Conservation (phyloP, 2,329 filamentous ascomycete genomes). For the Cercospora sesami region DNA sequence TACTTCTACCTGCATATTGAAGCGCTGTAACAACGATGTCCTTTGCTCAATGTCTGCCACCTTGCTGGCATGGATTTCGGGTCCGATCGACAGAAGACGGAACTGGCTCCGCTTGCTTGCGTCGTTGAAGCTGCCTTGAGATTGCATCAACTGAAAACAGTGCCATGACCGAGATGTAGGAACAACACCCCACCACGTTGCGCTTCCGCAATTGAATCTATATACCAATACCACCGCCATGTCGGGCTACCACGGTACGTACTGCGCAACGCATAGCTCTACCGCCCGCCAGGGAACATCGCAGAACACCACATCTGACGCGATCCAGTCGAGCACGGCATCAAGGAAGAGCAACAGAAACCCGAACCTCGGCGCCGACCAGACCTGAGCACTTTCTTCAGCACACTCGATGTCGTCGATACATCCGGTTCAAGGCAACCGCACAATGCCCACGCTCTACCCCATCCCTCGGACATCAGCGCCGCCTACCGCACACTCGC, state of each 20-base stretch:
- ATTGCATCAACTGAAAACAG: background rate
- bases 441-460: conserved; percentile 59
- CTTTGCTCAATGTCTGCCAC: background rate
- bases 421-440: conserved; percentile 52
- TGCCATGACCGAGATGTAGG: background rate
- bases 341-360: conserved; percentile 12
- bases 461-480: conserved; percentile 61
- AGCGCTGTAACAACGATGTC: background rate
- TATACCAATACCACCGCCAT: background rate
- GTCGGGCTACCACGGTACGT: conserved; percentile 12
- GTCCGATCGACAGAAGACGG: background rate
- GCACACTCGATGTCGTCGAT: conserved; percentile 59
- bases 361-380: conserved; percentile 51
- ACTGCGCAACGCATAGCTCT: background rate
- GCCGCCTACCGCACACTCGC: conserved; percentile 59
- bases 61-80: background rate
- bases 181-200: background rate
- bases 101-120: conserved; percentile 1
- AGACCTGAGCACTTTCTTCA: conserved; percentile 66
- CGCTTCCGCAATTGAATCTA: background rate
- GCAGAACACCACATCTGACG: background rate
- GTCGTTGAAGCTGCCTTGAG: conserved; percentile 4
- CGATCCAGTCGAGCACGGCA: conserved; percentile 9
- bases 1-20: background rate
- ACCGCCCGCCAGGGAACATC: background rate